phyloP scores from a whole-genome alignment of 345 rosid species.

The Sisymbrium altissimum region DNA sequence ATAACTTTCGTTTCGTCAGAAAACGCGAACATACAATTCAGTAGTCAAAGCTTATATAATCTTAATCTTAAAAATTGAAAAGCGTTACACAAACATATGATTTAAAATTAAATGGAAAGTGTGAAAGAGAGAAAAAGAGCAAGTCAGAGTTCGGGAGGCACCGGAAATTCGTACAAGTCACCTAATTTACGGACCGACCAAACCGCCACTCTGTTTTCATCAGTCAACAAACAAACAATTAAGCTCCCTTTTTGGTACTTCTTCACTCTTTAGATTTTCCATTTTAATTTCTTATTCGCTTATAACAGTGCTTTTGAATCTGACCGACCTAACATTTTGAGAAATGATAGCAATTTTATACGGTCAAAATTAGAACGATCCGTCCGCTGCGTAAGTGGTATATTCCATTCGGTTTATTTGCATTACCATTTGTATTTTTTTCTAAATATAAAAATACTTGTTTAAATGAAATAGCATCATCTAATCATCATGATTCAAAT shows the following conservation, averaged over 20 bases:
- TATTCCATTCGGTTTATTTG: not conserved
- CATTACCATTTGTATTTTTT: not conserved
- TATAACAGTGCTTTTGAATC: conserved; percentile 13
- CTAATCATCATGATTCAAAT: conserved; percentile 14
- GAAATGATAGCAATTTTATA: not conserved
- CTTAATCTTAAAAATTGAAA: not conserved
- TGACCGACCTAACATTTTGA: conserved; percentile 4
- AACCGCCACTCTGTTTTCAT: conserved; percentile 23
- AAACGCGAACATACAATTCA: not conserved
- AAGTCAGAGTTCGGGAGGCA: conserved; percentile 30
- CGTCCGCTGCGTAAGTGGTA: not conserved
- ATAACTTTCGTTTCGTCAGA: not conserved
- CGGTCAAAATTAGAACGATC: not conserved
- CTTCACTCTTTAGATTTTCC: not conserved
- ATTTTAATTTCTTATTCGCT: not conserved
- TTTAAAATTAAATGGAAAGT: conserved; percentile 3
- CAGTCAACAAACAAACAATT: conserved; percentile 20
- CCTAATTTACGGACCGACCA: conserved; percentile 34
- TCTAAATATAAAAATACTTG: not conserved
- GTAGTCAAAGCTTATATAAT: conserved; percentile 11
- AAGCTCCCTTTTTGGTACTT: not conserved
- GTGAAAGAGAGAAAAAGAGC: conserved; percentile 18
- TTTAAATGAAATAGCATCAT: not conserved
- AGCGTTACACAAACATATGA: conserved; percentile 16
- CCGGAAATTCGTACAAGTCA: conserved; percentile 17